Base-by-base conservation (phyloP, 495 filamentous ascomycete genomes). In the Thermothielavioides terrestris region DNA sequence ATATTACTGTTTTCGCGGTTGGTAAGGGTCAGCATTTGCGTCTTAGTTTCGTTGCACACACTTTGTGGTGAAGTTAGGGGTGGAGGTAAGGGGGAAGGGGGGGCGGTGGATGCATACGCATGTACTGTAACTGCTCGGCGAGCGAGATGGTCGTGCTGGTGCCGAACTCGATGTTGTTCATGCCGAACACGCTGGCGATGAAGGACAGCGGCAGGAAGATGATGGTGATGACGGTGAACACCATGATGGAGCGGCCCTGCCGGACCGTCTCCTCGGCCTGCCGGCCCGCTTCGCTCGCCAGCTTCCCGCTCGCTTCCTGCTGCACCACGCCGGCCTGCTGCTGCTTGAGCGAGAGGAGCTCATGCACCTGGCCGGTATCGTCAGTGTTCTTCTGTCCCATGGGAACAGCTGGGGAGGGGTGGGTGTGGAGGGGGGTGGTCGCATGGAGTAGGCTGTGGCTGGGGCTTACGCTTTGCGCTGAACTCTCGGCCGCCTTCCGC, bases 181-280 rank as follows among this genome's bases (percentile, higher is more conserved):
- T 70, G 1, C 67, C 67, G 15, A 70, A 70, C 8, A 70, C 41
- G 15, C 55, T 61, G 0, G 65, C 35, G 42, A 67, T 57, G 49
- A 70, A 70, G 1, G 63, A 65, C 1, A 70, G 39, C 0, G 67
- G 65, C 44, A 74, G 65, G 45, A 74, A 74, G 4, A 83, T 70
- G 34, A 83, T 80, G 2, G 78, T 82, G 51, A 83, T 73, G 14
- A 83, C 69, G 0, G 81, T 84, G 46, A 84, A 83, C 0, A 82
- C 70, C 78, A 83, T 80, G 28, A 84, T 72, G 5, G 79, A 70
- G 22, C 72, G 66, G 0, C 77, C 76, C 52, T 85, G 80, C 17
- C 69, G 71, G 12, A 77, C 68, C 0, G 78, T 72, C 21, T 80
- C 77, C 15, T 78, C 73, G 3, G 77, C 77, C 39, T 81, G 76